phyloP scores from a whole-genome alignment of 1,139 yeast genomes.

The Pneumocystis murina region DNA sequence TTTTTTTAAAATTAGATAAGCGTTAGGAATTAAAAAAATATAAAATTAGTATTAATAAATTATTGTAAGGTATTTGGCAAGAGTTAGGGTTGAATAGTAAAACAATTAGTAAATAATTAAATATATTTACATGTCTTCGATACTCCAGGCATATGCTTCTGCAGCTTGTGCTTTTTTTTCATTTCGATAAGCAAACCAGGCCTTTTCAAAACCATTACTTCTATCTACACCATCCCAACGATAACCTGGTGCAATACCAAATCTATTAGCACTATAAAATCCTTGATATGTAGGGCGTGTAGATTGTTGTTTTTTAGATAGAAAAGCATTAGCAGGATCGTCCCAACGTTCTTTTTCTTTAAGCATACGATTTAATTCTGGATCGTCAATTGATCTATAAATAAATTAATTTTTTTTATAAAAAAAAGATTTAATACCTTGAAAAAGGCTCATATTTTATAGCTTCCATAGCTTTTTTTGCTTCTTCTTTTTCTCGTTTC shows the following conservation, averaged over 20 bases:
- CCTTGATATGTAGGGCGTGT: constrained; percentile 33
- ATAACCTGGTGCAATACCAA: constrained; percentile 60
- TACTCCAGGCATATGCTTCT: background rate
- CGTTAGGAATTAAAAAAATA: no score
- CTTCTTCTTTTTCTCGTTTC: constrained; percentile 20
- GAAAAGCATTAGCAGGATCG: constrained; percentile 53
- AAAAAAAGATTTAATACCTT: constrained; percentile 11
- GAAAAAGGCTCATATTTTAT: constrained; percentile 24
- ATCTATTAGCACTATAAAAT: constrained; percentile 50
- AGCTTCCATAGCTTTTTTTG: constrained; percentile 21
- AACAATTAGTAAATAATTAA: background rate
- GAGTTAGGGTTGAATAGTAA: background rate
- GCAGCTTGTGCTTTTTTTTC: constrained; percentile 21
- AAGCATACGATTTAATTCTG: constrained; percentile 27
- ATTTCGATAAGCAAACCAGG: constrained; percentile 42
- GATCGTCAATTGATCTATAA: constrained; percentile 25
- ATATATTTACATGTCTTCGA: background rate
- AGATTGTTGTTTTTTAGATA: constrained; percentile 16
- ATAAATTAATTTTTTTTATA: background rate
- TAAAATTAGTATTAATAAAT: no score
- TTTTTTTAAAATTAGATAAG: no score
- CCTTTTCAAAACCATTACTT: constrained; percentile 73
- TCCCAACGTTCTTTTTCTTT: constrained; percentile 33
- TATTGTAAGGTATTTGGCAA: background rate
- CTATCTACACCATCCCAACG: constrained; percentile 92